Percentiles rank a stretch among this genome's conserved stretches.
Conservation (phyloP, 169 alveolate species). For the Fabrea salina region DNA sequence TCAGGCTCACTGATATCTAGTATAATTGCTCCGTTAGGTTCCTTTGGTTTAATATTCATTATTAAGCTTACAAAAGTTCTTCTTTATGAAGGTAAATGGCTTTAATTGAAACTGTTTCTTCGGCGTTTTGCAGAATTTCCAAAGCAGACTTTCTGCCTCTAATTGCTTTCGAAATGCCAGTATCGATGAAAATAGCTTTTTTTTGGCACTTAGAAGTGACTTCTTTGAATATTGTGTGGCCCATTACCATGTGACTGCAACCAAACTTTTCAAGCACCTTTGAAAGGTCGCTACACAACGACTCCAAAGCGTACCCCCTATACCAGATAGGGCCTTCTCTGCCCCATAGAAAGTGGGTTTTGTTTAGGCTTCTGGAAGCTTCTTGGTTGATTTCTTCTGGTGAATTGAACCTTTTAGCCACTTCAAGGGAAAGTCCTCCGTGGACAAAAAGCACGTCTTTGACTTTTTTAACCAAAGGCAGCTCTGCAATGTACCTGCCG, state of each 20-base stretch:
- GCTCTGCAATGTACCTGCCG: background rate
- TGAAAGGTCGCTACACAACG: background rate
- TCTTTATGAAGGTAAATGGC: background rate
- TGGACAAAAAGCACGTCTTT: background rate
- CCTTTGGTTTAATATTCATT: too few species aligned
- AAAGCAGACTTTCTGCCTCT: background rate
- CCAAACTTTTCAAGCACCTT: background rate
- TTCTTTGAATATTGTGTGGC: constrained; percentile 1
- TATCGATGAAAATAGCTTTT: constrained; percentile 19
- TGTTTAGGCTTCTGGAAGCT: background rate
- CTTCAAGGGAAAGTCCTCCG: background rate
- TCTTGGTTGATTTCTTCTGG: background rate
- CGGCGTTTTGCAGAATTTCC: background rate
- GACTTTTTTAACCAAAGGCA: background rate
- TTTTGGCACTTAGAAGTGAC: background rate
- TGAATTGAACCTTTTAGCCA: background rate
- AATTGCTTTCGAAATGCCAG: constrained; percentile 1
- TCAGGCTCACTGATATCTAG: too few species aligned
- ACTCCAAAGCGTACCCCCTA: background rate
- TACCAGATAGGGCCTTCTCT: background rate
- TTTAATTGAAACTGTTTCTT: background rate
- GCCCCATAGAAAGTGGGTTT: background rate
- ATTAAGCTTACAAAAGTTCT: too few species aligned
- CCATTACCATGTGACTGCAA: background rate
- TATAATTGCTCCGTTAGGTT: too few species aligned